Conservation (phyloP, 2,329 filamentous ascomycete species). For the Monilinia fructigena region DNA sequence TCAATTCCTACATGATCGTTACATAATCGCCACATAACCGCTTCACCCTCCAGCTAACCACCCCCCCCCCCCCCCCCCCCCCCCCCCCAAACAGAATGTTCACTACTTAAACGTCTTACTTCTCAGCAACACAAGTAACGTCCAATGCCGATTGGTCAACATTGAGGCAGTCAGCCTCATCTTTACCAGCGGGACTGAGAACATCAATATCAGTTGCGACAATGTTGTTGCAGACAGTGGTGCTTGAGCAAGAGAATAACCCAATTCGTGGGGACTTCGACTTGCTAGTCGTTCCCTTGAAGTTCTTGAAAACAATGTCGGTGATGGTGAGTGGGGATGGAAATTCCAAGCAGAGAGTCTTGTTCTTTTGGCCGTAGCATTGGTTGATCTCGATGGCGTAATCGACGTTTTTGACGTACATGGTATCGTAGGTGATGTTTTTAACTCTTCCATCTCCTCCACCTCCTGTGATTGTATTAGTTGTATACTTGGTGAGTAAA, state of each 20-base stretch:
- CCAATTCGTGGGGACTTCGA: constrained; percentile 47
- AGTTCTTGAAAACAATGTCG: constrained; percentile 56
- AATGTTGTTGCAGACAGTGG: constrained; percentile 51
- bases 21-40: not conserved
- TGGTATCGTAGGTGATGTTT: constrained; percentile 66
- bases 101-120: too few relatives aligned
- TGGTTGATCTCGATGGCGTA: constrained; percentile 65
- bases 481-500: not conserved
- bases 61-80: too few relatives aligned
- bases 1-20: not conserved
- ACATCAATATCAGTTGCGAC: constrained; percentile 48
- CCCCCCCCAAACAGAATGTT: too few relatives aligned
- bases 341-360: constrained; percentile 58
- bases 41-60: too few relatives aligned
- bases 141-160: constrained; percentile 42
- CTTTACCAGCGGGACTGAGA: constrained; percentile 47
- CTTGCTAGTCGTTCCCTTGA: constrained; percentile 53
- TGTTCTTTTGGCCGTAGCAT: constrained; percentile 62
- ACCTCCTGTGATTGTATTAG: constrained; percentile 48
- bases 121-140: constrained; percentile 39
- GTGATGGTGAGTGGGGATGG: constrained; percentile 56
- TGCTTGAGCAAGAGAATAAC: constrained; percentile 49
- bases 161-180: constrained; percentile 47
- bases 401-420: constrained; percentile 61
- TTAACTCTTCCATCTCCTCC: constrained; percentile 60